These are phyloP conservation scores for Triticum aestivum DNA, from an alignment of 176 grass and related monocot genomes.

Conservation along the genomic window IWGSC_CS_RefSeq_v2.1 NC_057804.1:44558519-44559018, in stretches of 20 bases:
- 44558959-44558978: conserved; percentile 13
- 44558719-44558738: conserved; percentile 45
- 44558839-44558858: conserved; percentile 35
- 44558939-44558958: conserved; percentile 34
- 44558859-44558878: conserved; percentile 36
- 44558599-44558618: conserved; percentile 52
- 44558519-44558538: conserved; percentile 70
- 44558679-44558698: conserved; percentile 50
- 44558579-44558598: conserved; percentile 60
- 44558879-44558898: conserved; percentile 11
- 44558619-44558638: conserved; percentile 26
- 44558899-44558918: conserved; percentile 18
- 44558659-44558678: conserved; percentile 33
- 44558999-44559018: conserved; percentile 13
- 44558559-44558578: conserved; percentile 95
- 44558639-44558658: background rate
- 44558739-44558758: conserved; percentile 33
- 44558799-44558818: conserved; percentile 38
- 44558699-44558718: conserved; percentile 52
- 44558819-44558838: conserved; percentile 35
- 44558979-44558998: conserved; percentile 38
- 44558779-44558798: conserved; percentile 39
- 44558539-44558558: conserved; percentile 92
- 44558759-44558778: conserved; percentile 38
- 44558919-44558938: conserved; percentile 37